phyloP scores from a whole-genome alignment of 2,329 filamentous ascomycete genomes.

The Xylariaceae sp. region DNA sequence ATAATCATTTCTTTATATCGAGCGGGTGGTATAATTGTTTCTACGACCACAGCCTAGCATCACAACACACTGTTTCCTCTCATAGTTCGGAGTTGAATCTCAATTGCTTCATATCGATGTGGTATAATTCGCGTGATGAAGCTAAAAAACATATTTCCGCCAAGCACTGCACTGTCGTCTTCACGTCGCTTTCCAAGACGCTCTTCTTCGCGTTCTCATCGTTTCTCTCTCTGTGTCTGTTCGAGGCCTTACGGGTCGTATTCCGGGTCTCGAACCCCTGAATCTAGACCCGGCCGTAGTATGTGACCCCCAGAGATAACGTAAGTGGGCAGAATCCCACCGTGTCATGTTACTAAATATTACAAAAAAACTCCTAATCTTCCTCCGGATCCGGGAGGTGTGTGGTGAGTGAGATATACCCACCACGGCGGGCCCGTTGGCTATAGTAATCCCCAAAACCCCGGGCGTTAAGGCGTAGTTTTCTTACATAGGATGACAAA shows the following conservation, averaged over 20 bases:
- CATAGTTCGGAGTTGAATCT: too few relatives aligned
- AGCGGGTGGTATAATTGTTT: too few relatives aligned
- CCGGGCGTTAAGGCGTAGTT: constrained; percentile 11
- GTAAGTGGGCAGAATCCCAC: constrained; percentile 5
- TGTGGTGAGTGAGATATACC: not conserved
- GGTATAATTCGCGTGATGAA: not conserved
- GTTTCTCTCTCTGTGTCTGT: not conserved
- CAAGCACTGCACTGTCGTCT: constrained; percentile 1
- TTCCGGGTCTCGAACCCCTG: not conserved
- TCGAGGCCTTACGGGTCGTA: constrained; percentile 1
- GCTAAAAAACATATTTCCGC: not conserved
- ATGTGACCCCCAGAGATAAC: too few relatives aligned
- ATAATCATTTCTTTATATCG: not conserved
- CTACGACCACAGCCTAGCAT: too few relatives aligned
- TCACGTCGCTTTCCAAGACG: constrained; percentile 16
- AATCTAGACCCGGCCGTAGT: not conserved
- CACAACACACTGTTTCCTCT: too few relatives aligned
- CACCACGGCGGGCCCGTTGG: too few relatives aligned
- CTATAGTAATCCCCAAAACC: too few relatives aligned
- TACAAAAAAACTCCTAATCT: constrained; percentile 12
- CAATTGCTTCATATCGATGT: not conserved
- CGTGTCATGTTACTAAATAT: constrained; percentile 16
- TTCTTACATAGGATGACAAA: constrained; percentile 15
- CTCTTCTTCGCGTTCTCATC: not conserved
- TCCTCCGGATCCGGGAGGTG: not conserved